Conservation (phyloP, 805 yeast species). For the Maudiozyma pseudohumilis region DNA sequence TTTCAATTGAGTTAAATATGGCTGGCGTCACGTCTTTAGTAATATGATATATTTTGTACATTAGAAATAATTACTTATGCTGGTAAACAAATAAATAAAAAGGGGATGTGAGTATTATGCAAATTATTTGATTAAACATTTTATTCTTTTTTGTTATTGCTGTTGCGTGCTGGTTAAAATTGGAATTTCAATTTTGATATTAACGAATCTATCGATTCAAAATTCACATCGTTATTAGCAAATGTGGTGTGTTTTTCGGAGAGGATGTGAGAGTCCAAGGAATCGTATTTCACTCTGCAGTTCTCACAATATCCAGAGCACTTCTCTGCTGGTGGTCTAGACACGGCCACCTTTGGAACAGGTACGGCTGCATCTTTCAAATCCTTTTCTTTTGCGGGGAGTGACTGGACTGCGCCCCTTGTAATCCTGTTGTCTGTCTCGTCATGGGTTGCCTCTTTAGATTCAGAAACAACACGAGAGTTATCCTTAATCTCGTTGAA, state of each 20-base stretch:
- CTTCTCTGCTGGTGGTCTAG: constrained; percentile 11
- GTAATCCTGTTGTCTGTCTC: background rate
- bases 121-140: background rate
- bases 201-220: constrained; percentile 65
- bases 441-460: background rate
- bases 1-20: too few species aligned
- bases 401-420: background rate
- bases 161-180: too few species aligned
- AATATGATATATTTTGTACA: too few species aligned
- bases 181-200: constrained; percentile 36
- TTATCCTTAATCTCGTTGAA: background rate
- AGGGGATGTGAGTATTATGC: background rate
- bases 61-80: background rate
- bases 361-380: background rate
- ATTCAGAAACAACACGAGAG: too few species aligned
- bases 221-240: constrained; percentile 63
- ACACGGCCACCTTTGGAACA: background rate
- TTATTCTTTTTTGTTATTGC: background rate
- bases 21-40: too few species aligned
- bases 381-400: background rate
- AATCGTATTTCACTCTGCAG: constrained; percentile 75
- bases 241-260: constrained; percentile 66
- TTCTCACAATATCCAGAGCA: constrained; percentile 85
- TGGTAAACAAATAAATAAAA: background rate
- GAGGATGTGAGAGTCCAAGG: constrained; percentile 63